A percentile compares a stretch with the other conserved stretches of the same genome.
Conservation (phyloP, 306 rosid genomes). For the Albizia julibrissin region DNA sequence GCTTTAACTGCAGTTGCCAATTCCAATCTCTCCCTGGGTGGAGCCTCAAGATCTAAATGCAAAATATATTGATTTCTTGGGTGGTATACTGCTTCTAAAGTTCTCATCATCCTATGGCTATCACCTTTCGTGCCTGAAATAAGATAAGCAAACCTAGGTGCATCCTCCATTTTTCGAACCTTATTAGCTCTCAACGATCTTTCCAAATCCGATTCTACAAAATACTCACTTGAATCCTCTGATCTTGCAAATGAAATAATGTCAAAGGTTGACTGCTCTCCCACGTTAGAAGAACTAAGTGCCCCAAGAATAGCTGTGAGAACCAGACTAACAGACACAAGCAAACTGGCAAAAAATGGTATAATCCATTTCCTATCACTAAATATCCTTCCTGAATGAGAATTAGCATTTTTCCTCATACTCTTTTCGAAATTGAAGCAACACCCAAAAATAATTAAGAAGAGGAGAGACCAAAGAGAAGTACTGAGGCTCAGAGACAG, state of each 20-base stretch:
- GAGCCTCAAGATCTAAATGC: constrained; percentile 98
- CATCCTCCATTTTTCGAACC: constrained; percentile 38
- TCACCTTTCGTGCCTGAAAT: constrained; percentile 98
- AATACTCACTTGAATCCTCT: constrained; percentile 63
- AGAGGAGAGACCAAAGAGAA: constrained; percentile 25
- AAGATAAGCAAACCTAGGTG: constrained; percentile 90
- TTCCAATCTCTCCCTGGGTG: constrained; percentile 95
- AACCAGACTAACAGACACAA: constrained; percentile 63
- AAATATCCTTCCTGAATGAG: constrained; percentile 73
- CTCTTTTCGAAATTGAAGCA: constrained; percentile 43
- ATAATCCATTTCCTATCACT: constrained; percentile 86
- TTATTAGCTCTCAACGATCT: constrained; percentile 38
- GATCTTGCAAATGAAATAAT: constrained; percentile 50
- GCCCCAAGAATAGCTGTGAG: constrained; percentile 64
- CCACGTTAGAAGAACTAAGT: constrained; percentile 49
- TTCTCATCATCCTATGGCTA: constrained; percentile 93
- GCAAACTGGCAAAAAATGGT: constrained; percentile 83
- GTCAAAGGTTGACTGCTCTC: constrained; percentile 66
- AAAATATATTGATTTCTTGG: constrained; percentile 90
- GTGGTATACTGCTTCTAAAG: constrained; percentile 87
- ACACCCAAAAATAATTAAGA: constrained; percentile 37
- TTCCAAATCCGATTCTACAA: constrained; percentile 71
- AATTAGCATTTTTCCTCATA: constrained; percentile 87
- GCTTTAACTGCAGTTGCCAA: constrained; percentile 78
- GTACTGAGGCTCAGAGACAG: constrained; percentile 27